Evolutionary conservation across 495 filamentous ascomycete species (phyloP), one percentile per base, ranked within the genome.

Genomic region (Lichenothelia convexa): DNA sequence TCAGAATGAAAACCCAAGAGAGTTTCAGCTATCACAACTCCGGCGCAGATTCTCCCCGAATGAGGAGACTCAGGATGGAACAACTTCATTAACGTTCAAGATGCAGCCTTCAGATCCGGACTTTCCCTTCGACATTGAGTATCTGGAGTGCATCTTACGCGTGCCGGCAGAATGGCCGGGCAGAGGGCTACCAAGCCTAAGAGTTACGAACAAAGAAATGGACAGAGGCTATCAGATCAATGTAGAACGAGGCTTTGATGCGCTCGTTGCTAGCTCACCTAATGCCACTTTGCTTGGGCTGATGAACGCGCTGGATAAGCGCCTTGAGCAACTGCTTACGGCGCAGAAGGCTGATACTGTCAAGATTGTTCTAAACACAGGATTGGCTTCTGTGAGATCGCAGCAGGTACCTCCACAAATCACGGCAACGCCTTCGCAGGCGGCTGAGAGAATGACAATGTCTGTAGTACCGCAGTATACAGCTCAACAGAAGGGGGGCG

Each of bases 21-120:
- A 64, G 19, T 91, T 86, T 46, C 79, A 91, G 47, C 56, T 89
- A 35, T 67, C 68, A 35, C 84, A 91, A 58, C 51, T 93, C 38
- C 65, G 68, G 45, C 73, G 74, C 21, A 71, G 84, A 9, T 91
- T 72, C 50, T 65, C 61, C 30, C 75, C 78, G 20, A 60, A 62
- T 15, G 70, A 81, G 46, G 59, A 56, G 12, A 57, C 55, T 7
- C 54, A 67, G 36, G 53, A 64, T 22, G 58, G 64, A 35, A 70
- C 65, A 9, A 70, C 64, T 5, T 63, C 64, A 11, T 53, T 86
- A 16, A 52, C 57, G 0, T 80, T 92, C 51, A 62, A 59, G 16
- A 44, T 93, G 38, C 56, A 53, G 11, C 85, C 85, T 4, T 86
- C 81, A n/a, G 85, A 91, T 48, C 82, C 82, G 0, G 82, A 91